phyloP scores from a whole-genome alignment of 176 grass and related monocot species.

The Chrysopogon serrulatus region DNA sequence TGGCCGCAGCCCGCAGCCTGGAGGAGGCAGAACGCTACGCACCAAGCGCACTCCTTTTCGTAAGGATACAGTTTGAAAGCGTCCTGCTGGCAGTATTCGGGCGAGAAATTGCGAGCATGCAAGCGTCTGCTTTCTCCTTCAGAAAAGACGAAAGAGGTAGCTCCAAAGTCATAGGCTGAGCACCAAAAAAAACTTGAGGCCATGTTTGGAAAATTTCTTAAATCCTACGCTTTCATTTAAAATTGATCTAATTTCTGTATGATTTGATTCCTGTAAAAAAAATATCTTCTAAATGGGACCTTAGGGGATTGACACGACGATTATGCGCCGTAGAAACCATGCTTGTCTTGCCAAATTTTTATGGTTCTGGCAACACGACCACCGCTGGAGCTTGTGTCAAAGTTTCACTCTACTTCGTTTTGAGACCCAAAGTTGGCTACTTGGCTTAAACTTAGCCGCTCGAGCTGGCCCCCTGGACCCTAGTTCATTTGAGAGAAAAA shows the following conservation, averaged over 20 bases:
- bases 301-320: not conserved
- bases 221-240: not conserved
- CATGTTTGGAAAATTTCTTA: too few species aligned
- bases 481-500: not conserved
- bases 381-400: not conserved
- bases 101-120: not conserved
- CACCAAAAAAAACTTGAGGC: too few species aligned
- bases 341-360: not conserved
- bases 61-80: not conserved
- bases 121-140: too few species aligned
- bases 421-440: not conserved
- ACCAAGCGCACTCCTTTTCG: slow-evolving; percentile 4
- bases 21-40: too few species aligned
- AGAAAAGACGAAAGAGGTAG: not conserved
- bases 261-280: too few species aligned
- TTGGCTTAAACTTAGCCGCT: too few species aligned
- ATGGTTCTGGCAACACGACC: not conserved
- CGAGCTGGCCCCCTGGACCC: not conserved
- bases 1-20: too few species aligned
- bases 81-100: not conserved
- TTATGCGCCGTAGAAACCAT: not conserved
- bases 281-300: too few species aligned
- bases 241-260: not conserved
- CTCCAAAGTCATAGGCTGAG: not conserved
- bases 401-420: not conserved